Conservation (phyloP, 2,329 filamentous ascomycete genomes). For the Raffaelea deltoideospora region DNA sequence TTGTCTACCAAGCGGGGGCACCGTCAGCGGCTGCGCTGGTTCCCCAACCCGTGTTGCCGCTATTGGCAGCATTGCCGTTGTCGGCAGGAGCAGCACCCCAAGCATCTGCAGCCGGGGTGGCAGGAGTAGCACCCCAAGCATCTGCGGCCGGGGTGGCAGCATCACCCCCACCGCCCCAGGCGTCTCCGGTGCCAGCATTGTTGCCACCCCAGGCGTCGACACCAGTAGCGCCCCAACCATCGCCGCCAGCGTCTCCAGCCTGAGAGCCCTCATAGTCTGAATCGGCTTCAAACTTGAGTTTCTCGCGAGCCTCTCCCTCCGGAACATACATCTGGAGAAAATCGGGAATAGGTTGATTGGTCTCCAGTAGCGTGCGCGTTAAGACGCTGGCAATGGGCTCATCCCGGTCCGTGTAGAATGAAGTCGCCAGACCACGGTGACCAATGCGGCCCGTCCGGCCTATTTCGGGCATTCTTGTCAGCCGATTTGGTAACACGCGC, state of each 20-base stretch:
- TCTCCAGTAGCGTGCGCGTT: constrained; percentile 70
- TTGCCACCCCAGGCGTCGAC: constrained; percentile 13
- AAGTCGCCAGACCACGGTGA: constrained; percentile 70
- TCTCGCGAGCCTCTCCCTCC: constrained; percentile 29
- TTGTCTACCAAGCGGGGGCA: too few relatives aligned
- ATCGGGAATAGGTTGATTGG: constrained; percentile 62
- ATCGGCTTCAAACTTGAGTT: constrained; percentile 40
- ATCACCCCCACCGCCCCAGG: constrained; percentile 3
- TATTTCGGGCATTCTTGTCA: constrained; percentile 18
- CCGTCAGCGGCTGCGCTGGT: too few relatives aligned
- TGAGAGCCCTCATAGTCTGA: constrained; percentile 30
- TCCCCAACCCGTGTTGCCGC: too few relatives aligned
- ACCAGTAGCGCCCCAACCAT: constrained; percentile 9
- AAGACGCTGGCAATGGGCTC: constrained; percentile 57
- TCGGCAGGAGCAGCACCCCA: too few relatives aligned
- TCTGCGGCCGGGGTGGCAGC: not conserved
- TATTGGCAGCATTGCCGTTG: too few relatives aligned
- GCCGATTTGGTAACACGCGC: not conserved
- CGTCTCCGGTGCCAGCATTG: constrained; percentile 2
- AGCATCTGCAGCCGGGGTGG: too few relatives aligned
- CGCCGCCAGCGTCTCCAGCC: constrained; percentile 4
- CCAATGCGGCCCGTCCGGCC: constrained; percentile 91
- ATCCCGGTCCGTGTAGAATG: constrained; percentile 73
- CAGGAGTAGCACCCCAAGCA: constrained; percentile 2
- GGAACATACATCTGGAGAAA: constrained; percentile 57